These are phyloP conservation scores for Austropuccinia psidii DNA, from an alignment of 1,284 basidiomycete species.

Conservation along the genomic window DNA sequence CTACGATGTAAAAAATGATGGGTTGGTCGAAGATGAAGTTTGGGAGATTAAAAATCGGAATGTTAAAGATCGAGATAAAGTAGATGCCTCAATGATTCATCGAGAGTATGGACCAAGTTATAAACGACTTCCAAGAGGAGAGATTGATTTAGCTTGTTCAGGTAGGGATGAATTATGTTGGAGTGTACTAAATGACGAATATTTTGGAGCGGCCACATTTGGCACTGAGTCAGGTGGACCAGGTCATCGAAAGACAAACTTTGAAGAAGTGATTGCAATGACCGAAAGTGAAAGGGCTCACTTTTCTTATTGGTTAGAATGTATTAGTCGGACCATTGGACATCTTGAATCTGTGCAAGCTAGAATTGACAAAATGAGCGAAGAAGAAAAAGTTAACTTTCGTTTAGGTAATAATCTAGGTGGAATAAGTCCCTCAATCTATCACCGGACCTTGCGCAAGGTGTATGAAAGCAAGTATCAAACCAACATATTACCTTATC, in stretches of 20 bases:
- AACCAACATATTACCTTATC: slow-evolving; percentile 25
- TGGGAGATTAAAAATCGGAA: slow-evolving; percentile 35
- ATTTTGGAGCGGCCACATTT: slow-evolving; percentile 36
- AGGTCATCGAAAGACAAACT: slow-evolving; percentile 36
- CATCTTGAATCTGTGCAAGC: slow-evolving; percentile 31
- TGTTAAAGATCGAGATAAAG: slow-evolving; percentile 24
- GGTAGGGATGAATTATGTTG: slow-evolving; percentile 35
- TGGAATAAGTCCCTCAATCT: slow-evolving; percentile 36
- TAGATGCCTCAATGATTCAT: slow-evolving; percentile 27
- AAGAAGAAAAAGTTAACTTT: slow-evolving; percentile 11
- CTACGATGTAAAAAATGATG: slow-evolving; percentile 34
- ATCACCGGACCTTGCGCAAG: slow-evolving; percentile 28
- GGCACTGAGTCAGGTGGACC: slow-evolving; percentile 37
- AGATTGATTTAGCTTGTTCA: slow-evolving; percentile 31
- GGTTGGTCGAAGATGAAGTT: slow-evolving; percentile 35
- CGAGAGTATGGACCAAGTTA: slow-evolving; percentile 34
- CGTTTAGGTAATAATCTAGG: slow-evolving; percentile 29
- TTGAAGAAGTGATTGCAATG: slow-evolving; percentile 37
- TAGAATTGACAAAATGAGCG: slow-evolving; percentile 29
- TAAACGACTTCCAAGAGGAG: slow-evolving; percentile 21
- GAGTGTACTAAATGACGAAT: slow-evolving; percentile 36
- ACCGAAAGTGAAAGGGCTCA: slow-evolving; percentile 35
- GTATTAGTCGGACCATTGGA: slow-evolving; percentile 34
- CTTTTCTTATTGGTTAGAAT: slow-evolving; percentile 35
- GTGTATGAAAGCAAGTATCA: slow-evolving; percentile 32